Percentiles rank a stretch among this genome's conserved stretches.
phyloP scores from a whole-genome alignment of 495 filamentous ascomycete genomes.

The Tetracladium setigerum region DNA sequence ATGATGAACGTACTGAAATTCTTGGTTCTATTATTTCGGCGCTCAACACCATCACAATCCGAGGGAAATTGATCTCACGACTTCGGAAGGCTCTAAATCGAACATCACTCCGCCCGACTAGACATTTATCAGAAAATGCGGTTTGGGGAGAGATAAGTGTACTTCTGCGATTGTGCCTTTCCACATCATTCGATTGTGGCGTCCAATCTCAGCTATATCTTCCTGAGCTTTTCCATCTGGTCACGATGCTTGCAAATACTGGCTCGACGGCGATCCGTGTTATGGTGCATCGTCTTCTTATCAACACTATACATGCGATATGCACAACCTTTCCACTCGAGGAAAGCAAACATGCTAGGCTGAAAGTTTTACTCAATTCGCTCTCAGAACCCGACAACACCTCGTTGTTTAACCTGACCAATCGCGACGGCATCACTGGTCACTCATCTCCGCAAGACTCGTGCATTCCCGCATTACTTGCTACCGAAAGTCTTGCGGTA shows the following conservation, averaged over 20 bases:
- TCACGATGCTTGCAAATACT: constrained; percentile 58
- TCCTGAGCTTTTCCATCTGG: constrained; percentile 59
- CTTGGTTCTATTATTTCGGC: constrained; percentile 51
- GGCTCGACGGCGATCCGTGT: constrained; percentile 46
- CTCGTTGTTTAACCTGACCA: constrained; percentile 23
- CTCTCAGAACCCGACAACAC: constrained; percentile 47
- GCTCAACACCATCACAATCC: constrained; percentile 52
- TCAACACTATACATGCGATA: constrained; percentile 58
- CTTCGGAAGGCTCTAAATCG: constrained; percentile 56
- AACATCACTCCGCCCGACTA: constrained; percentile 53
- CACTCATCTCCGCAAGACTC: constrained; percentile 37
- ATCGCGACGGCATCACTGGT: constrained; percentile 35
- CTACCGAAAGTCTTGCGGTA: constrained; percentile 45
- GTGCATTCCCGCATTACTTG: constrained; percentile 33
- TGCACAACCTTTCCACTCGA: constrained; percentile 53
- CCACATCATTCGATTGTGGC: constrained; percentile 56
- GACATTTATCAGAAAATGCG: constrained; percentile 51
- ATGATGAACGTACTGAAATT: constrained; percentile 49
- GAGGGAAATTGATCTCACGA: constrained; percentile 51
- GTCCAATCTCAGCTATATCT: constrained; percentile 56
- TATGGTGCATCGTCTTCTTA: constrained; percentile 49
- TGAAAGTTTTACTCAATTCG: constrained; percentile 44
- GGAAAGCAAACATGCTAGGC: constrained; percentile 42
- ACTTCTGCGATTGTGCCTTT: constrained; percentile 53
- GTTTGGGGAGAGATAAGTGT: constrained; percentile 60